phyloP scores from a whole-genome alignment of 2,329 filamentous ascomycete genomes.

The Aspergillus pseudoterreus region DNA sequence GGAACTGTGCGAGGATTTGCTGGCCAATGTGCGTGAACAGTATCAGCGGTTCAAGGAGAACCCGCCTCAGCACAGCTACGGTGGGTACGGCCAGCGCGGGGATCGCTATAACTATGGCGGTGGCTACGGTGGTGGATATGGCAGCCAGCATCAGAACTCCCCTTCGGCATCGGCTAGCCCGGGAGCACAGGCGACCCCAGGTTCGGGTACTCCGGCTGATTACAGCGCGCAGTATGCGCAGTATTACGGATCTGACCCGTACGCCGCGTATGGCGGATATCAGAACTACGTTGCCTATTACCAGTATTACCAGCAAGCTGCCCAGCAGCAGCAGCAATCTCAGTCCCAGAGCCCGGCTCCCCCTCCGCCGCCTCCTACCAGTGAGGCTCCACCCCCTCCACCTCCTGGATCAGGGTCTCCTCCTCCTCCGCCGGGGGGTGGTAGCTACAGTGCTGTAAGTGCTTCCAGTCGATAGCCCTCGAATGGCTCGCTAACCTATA shows the following conservation, averaged over 20 bases:
- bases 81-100: slow-evolving; percentile 53
- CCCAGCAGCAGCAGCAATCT: slow-evolving; percentile 45
- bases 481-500: background rate
- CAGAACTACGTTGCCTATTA: slow-evolving; percentile 61
- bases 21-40: slow-evolving; percentile 80
- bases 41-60: slow-evolving; percentile 89
- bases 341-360: slow-evolving; percentile 44
- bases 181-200: slow-evolving; percentile 38
- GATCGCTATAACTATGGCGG: slow-evolving; percentile 44
- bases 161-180: slow-evolving; percentile 42
- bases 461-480: background rate
- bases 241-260: slow-evolving; percentile 76
- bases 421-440: slow-evolving; percentile 53
- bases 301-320: slow-evolving; percentile 70
- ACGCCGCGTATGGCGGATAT: slow-evolving; percentile 88
- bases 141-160: slow-evolving; percentile 33
- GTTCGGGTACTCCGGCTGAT: slow-evolving; percentile 49
- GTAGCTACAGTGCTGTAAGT: slow-evolving; percentile 62
- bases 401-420: slow-evolving; percentile 59
- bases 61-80: slow-evolving; percentile 63
- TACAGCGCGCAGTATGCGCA: slow-evolving; percentile 80
- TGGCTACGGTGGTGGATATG: slow-evolving; percentile 35
- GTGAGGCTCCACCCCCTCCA: slow-evolving; percentile 55
- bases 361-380: slow-evolving; percentile 55
- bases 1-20: slow-evolving; percentile 80